Base-by-base conservation (phyloP, 495 filamentous ascomycete species). In the Lophiotrema nucula region DNA sequence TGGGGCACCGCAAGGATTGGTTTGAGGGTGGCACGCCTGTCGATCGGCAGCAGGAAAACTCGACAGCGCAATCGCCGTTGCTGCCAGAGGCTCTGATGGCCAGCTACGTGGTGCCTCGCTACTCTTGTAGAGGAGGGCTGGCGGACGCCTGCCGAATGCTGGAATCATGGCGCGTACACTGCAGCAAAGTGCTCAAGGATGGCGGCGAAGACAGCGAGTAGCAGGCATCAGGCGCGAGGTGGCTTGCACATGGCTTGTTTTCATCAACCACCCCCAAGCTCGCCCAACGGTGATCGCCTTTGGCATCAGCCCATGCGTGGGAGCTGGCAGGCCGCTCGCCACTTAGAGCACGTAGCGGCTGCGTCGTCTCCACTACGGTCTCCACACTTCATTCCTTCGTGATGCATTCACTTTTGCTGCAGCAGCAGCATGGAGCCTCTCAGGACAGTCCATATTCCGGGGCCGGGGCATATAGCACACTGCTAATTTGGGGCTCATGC, bases 251-350 rank as follows among this genome's bases (percentile, higher is more conserved):
- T 35, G 23, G 39, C 39, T 18, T 13, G 39, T 6, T 11, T 22
- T 37, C 52, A 44, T 50, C 48, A 48, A 39, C 33, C 6, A 25
- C 46, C 47, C 42, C 58, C 53, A 63, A 58, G 47, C 47, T 22
- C 38, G 15, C 47, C 42, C 60, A 63, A 63, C 53, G 53, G 60
- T 37, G 47, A 62, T 50, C 52, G 45, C 27, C 53, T 11, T 15
- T 18, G 44, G 28, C 53, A 43, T 42, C 28, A 11, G 26, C 2
- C 19, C 53, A 33, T n/a, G 6, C 12, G 49, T 25, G 49, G 16
- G 49, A 35, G 38, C 21, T 43, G 47, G 35, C 19, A 35, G 24
- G 56, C 47, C 16, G 5, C 23, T 13, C 5, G 35, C n/a, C 39
- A 8, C 10, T 21, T 21, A 11, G n/a, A n/a, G n/a, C n/a, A n/a